A percentile compares a stretch with the other conserved stretches of the same genome.
Evolutionary conservation across 129 eudicot species (phyloP).

Genomic region (Scalesia atractyloides): DNA sequence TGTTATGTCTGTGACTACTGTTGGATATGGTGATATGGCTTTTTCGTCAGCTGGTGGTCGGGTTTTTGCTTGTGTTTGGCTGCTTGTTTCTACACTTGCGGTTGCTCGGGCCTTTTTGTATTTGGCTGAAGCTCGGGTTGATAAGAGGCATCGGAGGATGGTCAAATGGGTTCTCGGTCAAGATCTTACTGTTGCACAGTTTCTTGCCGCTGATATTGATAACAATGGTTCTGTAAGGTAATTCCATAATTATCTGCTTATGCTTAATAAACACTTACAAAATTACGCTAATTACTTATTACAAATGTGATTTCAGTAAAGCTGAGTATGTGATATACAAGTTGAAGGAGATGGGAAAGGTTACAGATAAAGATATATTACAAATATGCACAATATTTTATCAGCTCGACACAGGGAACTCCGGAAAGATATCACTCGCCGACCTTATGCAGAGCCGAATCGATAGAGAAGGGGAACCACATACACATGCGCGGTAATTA

Average conservation of each 20-base stretch:
- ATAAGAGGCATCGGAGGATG: conserved; percentile 65
- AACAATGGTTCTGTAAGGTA: conserved; percentile 81
- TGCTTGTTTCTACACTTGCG: conserved; percentile 71
- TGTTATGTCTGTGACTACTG: conserved; percentile 87
- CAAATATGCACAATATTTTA: conserved; percentile 76
- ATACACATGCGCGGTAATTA: neutral
- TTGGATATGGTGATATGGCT: conserved; percentile 77
- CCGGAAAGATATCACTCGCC: conserved; percentile 74
- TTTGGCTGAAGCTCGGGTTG: conserved; percentile 73
- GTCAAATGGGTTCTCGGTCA: conserved; percentile 70
- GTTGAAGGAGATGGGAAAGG: conserved; percentile 83
- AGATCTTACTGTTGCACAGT: conserved; percentile 60
- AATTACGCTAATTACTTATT: neutral
- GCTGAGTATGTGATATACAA: conserved; percentile 82
- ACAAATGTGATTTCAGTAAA: conserved; percentile 52
- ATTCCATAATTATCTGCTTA: neutral
- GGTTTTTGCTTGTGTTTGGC: conserved; percentile 65
- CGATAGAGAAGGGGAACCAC: conserved; percentile 18
- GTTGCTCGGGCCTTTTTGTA: conserved; percentile 84
- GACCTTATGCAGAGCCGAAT: conserved; percentile 61
- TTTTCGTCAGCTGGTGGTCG: conserved; percentile 58
- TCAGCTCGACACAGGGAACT: conserved; percentile 63
- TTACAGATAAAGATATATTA: conserved; percentile 68
- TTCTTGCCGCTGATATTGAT: conserved; percentile 73
- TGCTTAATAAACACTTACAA: neutral